Evolutionary conservation across 495 filamentous ascomycete genomes (phyloP), one percentile per base, ranked within the genome.

Genomic region (Xylaria telfairii): DNA sequence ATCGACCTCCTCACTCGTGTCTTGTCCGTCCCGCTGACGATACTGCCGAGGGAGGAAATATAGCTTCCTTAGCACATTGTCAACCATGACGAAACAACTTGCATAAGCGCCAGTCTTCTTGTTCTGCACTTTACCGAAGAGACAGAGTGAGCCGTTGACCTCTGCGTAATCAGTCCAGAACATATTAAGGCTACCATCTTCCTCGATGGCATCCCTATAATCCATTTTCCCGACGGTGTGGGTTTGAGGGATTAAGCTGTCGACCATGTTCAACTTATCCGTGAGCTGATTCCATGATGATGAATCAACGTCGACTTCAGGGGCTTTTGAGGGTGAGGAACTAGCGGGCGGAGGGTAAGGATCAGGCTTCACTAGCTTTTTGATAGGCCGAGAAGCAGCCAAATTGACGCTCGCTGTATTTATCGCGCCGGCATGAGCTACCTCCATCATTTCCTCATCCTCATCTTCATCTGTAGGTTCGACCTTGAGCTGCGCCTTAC

Each of bases 131-230:
- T 99, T 99, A 63, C 96, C 96, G 81, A 98, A 99, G 44, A 99
- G 86, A 79, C 94, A 97, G 3, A 99, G 83, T 72, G 90, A 93
- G 51, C 95, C 96, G 76, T 95, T 94, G 79, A 98, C 84, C 78
- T 99, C 96, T 0, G 93, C 94, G 74, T 96, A 98, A 77, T 99
- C 96, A 15, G 94, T 89, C 96, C 96, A 99, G 82, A 97, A 99
- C 85, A 99, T 92, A 73, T 91, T 91, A 21, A 99, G 83, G 74
- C 92, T 95, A 28, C 96, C 96, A 77, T 99, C 94, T 72, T 92
- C 89, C 77, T 98, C 96, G 39, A 96, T 86, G 21, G 92, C 93
- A 77, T 96, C 91, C 71, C 91, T 87, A 24, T 93, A 85, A 54
- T 90, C 88, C 24, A 97, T 80, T 79, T 98, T 99, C 10, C 94